Conservation (phyloP, 2,329 filamentous ascomycete genomes). For the Pseudogymnoascus sp. region DNA sequence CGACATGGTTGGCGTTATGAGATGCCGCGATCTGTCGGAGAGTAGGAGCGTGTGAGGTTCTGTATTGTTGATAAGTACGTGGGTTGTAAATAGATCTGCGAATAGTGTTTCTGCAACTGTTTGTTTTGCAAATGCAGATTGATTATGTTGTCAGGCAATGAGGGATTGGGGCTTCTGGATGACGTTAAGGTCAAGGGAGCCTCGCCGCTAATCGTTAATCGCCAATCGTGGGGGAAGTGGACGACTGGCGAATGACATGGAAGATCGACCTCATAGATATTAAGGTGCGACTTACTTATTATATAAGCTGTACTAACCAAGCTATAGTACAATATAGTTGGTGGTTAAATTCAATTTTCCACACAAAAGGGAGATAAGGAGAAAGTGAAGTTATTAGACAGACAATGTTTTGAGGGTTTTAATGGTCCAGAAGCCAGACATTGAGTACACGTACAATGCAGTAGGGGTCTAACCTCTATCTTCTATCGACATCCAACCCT, state of each 20-base stretch:
- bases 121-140: neutral
- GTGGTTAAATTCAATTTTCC: neutral
- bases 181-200: neutral
- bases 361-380: neutral
- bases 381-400: neutral
- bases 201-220: neutral
- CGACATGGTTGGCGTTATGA: constrained; percentile 41
- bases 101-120: neutral
- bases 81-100: neutral
- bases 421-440: neutral
- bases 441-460: neutral
- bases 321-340: neutral
- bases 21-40: neutral
- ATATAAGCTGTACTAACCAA: neutral
- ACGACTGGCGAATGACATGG: neutral
- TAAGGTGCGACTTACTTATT: neutral
- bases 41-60: neutral
- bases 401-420: neutral
- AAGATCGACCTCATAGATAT: neutral
- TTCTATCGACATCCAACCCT: neutral
- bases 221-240: neutral
- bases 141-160: neutral
- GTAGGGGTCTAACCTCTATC: neutral
- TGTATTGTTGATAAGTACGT: neutral
- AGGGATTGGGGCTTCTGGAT: neutral